These are phyloP conservation scores for Mortierella claussenii DNA, from an alignment of 192 early-diverging fungal genomes.

Conservation along the genomic window DNA sequence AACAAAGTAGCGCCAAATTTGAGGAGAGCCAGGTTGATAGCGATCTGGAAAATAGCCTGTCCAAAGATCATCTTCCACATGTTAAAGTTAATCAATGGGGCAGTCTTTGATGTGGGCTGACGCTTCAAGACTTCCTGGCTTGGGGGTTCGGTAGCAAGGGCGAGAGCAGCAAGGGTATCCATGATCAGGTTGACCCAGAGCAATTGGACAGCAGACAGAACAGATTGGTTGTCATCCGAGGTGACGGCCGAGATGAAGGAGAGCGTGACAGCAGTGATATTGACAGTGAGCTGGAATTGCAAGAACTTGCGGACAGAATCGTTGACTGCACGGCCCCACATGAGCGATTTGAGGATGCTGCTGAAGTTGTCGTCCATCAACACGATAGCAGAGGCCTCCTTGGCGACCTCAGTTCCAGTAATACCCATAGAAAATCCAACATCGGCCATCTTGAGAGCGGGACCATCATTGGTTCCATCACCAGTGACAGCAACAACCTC, in stretches of 20 bases:
- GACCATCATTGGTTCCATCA: constrained; percentile 89
- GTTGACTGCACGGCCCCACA: constrained; percentile 85
- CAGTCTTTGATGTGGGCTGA: constrained; percentile 77
- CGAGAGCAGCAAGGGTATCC: constrained; percentile 92
- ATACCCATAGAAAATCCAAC: constrained; percentile 96
- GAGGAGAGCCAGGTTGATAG: constrained; percentile 73
- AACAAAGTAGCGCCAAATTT: constrained; percentile 70
- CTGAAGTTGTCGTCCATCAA: constrained; percentile 93
- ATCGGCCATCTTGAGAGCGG: constrained; percentile 88
- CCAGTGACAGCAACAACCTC: constrained; percentile 87
- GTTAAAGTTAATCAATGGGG: constrained; percentile 83
- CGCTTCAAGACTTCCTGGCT: constrained; percentile 85
- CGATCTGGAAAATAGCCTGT: constrained; percentile 92
- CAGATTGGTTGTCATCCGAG: constrained; percentile 74
- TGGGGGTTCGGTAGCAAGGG: constrained; percentile 92
- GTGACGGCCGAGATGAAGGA: constrained; percentile 75
- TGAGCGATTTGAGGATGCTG: constrained; percentile 80
- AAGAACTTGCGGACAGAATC: constrained; percentile 90
- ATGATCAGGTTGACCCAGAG: constrained; percentile 97
- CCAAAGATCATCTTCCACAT: constrained; percentile 96
- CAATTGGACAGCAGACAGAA: constrained; percentile 90
- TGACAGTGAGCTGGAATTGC: constrained; percentile 88
- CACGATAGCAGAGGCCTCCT: constrained; percentile 85
- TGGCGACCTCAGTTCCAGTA: constrained; percentile 86
- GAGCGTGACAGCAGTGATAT: constrained; percentile 80